Evolutionary conservation across 2,329 filamentous ascomycete genomes (phyloP), one percentile per base, ranked within the genome.

Genomic region (Colletotrichum trifolii): DNA sequence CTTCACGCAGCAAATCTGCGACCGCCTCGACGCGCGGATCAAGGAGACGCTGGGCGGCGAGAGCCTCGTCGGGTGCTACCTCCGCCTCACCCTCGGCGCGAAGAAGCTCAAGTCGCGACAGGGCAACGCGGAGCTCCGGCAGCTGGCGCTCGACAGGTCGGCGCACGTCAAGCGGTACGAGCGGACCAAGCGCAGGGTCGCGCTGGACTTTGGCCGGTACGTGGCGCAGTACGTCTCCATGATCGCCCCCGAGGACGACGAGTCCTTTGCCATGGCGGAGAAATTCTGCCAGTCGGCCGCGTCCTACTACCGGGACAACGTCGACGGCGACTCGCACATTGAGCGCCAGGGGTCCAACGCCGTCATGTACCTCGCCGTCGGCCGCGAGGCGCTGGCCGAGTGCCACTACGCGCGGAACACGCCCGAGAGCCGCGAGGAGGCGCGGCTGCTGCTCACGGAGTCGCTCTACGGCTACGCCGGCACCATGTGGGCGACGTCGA

Each of bases 311-410:
- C 7, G 12, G 1, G 15, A 38, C 8, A 11, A n/a, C 6, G 36
- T 17, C 13, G 11, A 25, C 2, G 11, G 40, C 36, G 5, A 11
- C 2, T 11, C 4, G 15, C 42, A 46, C 15, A 36, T 9, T 12
- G 46, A 46, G 25, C 6, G 8, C 6, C 40, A 25, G 33, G 17
- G 15, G 17, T 38, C 34, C n/a, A 33, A 59, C 11, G 60, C 64
- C 0, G 43, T 10, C 4, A 40, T 56, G 4, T 36, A 64, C 35
- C 40, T 47, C 15, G 53, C 60, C 6, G 42, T 54, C 3, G 54
- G 47, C n/a, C 59, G 60, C 17, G 61, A 48, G 6, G 11, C 52
- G 4, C 42, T 66, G 33, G 64, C 64, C 1, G 59, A 66, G 11
- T 66, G 64, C 38, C 53, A 25, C 8, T 47, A 66, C 2, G 54